Evolutionary conservation across 257 asterid species (phyloP), one percentile per base, ranked within the genome.

Genomic region (Solanum phureja): DNA sequence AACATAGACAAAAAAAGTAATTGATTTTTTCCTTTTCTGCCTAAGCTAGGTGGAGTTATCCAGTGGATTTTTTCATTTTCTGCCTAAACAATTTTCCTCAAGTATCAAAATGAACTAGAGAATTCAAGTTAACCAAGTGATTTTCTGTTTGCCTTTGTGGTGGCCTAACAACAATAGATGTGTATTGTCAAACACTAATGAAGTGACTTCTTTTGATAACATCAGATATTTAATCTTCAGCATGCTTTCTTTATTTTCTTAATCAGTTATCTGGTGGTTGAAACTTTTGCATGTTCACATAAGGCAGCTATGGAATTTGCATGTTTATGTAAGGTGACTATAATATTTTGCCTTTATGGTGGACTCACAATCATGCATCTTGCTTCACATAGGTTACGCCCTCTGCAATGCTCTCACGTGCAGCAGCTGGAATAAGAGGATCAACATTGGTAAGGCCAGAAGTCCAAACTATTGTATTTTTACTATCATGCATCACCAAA

Each of bases 341-440:
- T 75, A 1, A 75, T 4, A 37, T 18, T 34, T 73, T 72, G 24
- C 44, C 79, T 72, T 72, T 72, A 72, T 72, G 44, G 44, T 34
- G 79, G 52, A 12, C 82, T 74, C 40, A 74, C 82, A 74, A 74
- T 88, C 68, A 31, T 72, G 66, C 68, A 85, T 87, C 82, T 27
- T 58, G 66, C 81, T 87, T 69, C 86, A 66, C 72, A 87, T 94
- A 97, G 99, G 98, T 97, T 90, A 97, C 99, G 21, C 99, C 98
- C 5, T 94, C 93, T 92, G 99, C 98, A 58, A 89, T 95, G 95
- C 94, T 97, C 79, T 95, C 99, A 13, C 99, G 99, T 74, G 90
- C 98, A 35, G 98, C 99, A 16, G 98, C 99, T 87, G 99, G 99
- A 86, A 97, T 97, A 88, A 90, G 99, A 92, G 99, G 99, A 87